Evolutionary conservation across 169 alveolate species (phyloP), one percentile per base, ranked within the genome.

Genomic region (Cryptosporidium parvum): DNA sequence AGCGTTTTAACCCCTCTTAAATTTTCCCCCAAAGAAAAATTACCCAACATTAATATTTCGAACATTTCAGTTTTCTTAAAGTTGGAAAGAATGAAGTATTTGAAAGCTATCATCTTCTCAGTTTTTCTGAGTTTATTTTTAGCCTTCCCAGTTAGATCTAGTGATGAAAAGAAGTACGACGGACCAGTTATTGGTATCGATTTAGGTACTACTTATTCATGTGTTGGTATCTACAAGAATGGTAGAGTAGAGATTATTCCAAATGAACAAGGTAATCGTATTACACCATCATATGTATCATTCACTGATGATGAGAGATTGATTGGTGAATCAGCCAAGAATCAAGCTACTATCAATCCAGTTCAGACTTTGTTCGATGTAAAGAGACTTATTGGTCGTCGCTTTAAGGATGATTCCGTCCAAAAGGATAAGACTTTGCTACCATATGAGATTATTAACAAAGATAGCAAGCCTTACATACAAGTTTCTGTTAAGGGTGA

Each of bases 271-370:
- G 98, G 99, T 31, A 97, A 97, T 94, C 96, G 99, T 85, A 97
- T 98, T 92, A 98, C 99, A 31, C 99, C 99, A 26, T 97, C 99
- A 42, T 98, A 97, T 85, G 99, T 98, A 10, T 98, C 99, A 26
- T 98, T 97, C 93, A 97, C 98, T 45, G 99, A 96, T 37, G 99
- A 96, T 61, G 98, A 96, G 59, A 93, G 98, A 68, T 93, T 97
- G 37, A 96, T 97, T 45, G 99, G 99, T 18, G 99, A 97, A 84
- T 97, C 99, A 67, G 99, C 99, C 3, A 98, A 98, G 93, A 97
- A 96, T 91, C 97, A 98, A 92, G 99, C 98, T 12, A 97, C 99
- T 33, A 94, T 96, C 86, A 97, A 98, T 92, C 99, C 99, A 37
- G 91, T 96, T 18, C 97, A 97, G 93, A 98, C 99, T 12, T 95